Evolutionary conservation across 306 rosid species (phyloP).

Genomic region (Dryas octopetala): DNA sequence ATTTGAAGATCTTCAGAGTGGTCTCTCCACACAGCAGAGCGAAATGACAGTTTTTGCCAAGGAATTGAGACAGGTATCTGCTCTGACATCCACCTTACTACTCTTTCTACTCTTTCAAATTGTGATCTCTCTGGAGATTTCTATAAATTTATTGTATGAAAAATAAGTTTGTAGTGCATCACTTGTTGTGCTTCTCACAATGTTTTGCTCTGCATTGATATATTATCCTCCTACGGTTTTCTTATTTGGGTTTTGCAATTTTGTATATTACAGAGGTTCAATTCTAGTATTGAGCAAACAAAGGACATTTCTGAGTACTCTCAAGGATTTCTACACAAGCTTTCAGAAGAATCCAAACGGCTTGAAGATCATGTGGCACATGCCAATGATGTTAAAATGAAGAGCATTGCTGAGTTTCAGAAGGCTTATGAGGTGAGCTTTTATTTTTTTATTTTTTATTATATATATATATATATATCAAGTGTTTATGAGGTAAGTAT

Average conservation of each 20-base stretch:
- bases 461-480: too few species aligned
- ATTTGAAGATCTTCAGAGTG: slow-evolving; percentile 64
- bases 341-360: slow-evolving; percentile 61
- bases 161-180: not conserved
- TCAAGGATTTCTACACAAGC: slow-evolving; percentile 64
- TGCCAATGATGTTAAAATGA: slow-evolving; percentile 54
- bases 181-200: not conserved
- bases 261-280: slow-evolving; percentile 54
- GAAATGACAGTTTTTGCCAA: slow-evolving; percentile 64
- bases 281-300: slow-evolving; percentile 55
- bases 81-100: not conserved
- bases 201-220: not conserved
- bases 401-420: slow-evolving; percentile 71
- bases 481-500: slow-evolving; percentile 60
- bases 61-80: slow-evolving; percentile 68
- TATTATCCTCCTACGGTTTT: not conserved
- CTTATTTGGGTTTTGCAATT: slow-evolving; percentile 23
- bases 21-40: slow-evolving; percentile 70
- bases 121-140: not conserved
- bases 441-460: too few species aligned
- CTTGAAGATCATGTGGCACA: slow-evolving; percentile 54
- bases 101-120: not conserved
- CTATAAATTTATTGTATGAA: not conserved
- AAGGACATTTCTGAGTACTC: slow-evolving; percentile 63
- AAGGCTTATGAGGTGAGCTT: slow-evolving; percentile 69